Percentiles rank a stretch among this genome's conserved stretches.
phyloP scores from a whole-genome alignment of 2,329 filamentous ascomycete species.

The Emericellopsis cladophorae region DNA sequence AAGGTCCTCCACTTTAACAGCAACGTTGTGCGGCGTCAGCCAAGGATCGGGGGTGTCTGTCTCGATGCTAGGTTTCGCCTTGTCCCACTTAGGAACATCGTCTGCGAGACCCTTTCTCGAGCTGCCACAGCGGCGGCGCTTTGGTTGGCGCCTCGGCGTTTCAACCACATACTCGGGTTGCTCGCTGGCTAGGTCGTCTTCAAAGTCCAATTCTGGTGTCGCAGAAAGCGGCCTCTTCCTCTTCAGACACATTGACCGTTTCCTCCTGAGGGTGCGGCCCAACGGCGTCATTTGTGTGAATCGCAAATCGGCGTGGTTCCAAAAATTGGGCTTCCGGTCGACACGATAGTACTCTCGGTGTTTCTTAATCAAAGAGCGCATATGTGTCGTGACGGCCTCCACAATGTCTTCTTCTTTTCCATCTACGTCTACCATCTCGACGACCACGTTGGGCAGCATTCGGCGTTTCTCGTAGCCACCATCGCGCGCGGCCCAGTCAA shows the following conservation, averaged over 20 bases:
- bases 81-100: too few relatives aligned
- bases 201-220: background rate
- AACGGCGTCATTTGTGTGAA: background rate
- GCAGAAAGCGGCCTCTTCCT: too few relatives aligned
- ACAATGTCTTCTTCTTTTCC: conserved; percentile 16
- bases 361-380: conserved; percentile 19
- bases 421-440: conserved; percentile 19
- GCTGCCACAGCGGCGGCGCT: too few relatives aligned
- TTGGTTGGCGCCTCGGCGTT: too few relatives aligned
- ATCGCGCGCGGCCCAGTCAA: conserved; percentile 28
- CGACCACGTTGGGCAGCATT: conserved; percentile 24
- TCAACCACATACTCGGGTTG: background rate
- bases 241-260: background rate
- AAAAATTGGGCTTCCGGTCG: conserved; percentile 15
- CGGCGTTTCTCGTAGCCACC: conserved; percentile 20
- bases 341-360: conserved; percentile 21
- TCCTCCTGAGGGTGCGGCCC: background rate
- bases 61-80: background rate
- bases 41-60: background rate
- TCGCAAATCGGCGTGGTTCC: conserved; percentile 8
- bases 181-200: background rate
- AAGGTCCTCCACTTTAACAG: too few relatives aligned
- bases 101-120: too few relatives aligned
- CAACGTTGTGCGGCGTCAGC: too few relatives aligned
- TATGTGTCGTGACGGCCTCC: conserved; percentile 19